Evolutionary conservation across 2,329 filamentous ascomycete genomes (phyloP).

Genomic region (Sclerotinia subarctica): DNA sequence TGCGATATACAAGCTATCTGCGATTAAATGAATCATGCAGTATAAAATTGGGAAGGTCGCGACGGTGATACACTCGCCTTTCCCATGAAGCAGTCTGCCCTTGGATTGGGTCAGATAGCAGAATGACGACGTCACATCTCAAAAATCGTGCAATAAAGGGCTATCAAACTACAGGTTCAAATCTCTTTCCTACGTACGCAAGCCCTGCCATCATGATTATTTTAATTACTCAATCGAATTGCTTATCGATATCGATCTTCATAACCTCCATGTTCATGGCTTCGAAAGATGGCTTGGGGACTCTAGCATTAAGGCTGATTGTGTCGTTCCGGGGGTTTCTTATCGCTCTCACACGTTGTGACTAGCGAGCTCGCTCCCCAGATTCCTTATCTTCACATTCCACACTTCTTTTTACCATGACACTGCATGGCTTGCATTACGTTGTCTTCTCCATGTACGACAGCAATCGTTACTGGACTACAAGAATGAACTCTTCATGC

Average conservation of each 20-base stretch:
- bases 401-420: not conserved
- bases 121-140: not conserved
- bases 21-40: not conserved
- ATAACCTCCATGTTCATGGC: not conserved
- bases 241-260: not conserved
- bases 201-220: not conserved
- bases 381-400: conserved; percentile 17
- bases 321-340: not conserved
- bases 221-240: conserved; percentile 5
- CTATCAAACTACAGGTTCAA: not conserved
- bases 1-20: not conserved
- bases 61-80: not conserved
- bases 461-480: not conserved
- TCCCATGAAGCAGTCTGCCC: not conserved
- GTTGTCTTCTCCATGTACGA: not conserved
- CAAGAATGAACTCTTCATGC: not conserved
- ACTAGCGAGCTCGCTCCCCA: conserved; percentile 13
- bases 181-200: not conserved
- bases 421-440: not conserved
- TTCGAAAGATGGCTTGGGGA: not conserved
- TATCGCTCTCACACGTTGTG: not conserved
- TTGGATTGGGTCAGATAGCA: not conserved
- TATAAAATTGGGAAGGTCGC: not conserved
- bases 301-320: not conserved
- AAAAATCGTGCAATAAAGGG: not conserved